Percentiles rank a stretch among this genome's conserved stretches.
Conservation (phyloP, 192 early-diverging fungal genomes). For the Chytriomyces sp. region DNA sequence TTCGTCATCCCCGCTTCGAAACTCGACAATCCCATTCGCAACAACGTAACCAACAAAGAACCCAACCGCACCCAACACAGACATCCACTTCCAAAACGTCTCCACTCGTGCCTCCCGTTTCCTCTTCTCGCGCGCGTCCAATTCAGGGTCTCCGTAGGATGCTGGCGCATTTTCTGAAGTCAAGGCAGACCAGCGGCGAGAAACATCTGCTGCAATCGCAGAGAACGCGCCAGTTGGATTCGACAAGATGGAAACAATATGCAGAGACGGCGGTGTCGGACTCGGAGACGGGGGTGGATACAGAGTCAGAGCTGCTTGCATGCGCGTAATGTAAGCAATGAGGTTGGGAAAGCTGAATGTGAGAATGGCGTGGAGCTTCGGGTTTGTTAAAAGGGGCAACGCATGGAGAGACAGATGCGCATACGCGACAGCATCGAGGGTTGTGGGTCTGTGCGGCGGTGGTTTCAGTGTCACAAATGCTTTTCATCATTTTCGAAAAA, state of each 20-base stretch:
- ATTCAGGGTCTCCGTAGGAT: conserved; percentile 42
- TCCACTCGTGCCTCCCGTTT: conserved; percentile 32
- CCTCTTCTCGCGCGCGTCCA: conserved; percentile 9
- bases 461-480: background rate
- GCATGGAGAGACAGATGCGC: conserved; percentile 81
- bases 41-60: conserved; percentile 62
- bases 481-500: background rate
- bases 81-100: conserved; percentile 34
- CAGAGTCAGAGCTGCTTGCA: conserved; percentile 52
- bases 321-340: conserved; percentile 64
- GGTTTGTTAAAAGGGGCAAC: conserved; percentile 74
- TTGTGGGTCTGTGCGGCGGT: conserved; percentile 56
- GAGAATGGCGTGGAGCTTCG: conserved; percentile 68
- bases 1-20: conserved; percentile 48
- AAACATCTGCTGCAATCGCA: conserved; percentile 2
- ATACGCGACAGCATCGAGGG: conserved; percentile 82
- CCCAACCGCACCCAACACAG: conserved; percentile 46
- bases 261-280: conserved; percentile 35
- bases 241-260: conserved; percentile 35
- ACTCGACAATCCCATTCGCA: conserved; percentile 65
- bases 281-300: conserved; percentile 44
- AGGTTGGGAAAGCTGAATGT: conserved; percentile 72
- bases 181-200: background rate
- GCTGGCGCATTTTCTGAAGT: conserved; percentile 37
- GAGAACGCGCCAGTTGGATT: conserved; percentile 50